These are phyloP conservation scores for Prunus mongolica DNA, from an alignment of 306 rosid genomes.

Conservation along the genomic window DNA sequence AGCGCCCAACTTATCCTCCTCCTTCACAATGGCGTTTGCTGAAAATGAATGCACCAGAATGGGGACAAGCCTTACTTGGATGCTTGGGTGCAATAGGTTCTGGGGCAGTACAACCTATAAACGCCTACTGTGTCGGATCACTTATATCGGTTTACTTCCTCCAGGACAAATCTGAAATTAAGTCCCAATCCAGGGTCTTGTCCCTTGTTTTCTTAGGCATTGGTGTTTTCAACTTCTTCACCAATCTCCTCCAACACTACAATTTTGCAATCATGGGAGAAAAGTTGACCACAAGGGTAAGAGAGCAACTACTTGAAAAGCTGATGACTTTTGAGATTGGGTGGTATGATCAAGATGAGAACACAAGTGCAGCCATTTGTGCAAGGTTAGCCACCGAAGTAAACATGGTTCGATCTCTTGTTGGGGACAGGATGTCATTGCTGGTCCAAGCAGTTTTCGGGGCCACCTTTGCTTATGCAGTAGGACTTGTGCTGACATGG, in stretches of 20 bases:
- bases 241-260: constrained; percentile 74
- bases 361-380: constrained; percentile 86
- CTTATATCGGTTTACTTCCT: constrained; percentile 70
- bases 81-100: constrained; percentile 80
- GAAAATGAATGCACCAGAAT: constrained; percentile 81
- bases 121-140: constrained; percentile 74
- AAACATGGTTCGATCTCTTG: constrained; percentile 80
- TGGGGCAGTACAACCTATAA: constrained; percentile 80
- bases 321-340: constrained; percentile 81
- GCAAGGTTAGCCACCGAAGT: constrained; percentile 79
- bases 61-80: constrained; percentile 70
- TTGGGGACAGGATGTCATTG: constrained; percentile 72
- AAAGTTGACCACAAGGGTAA: constrained; percentile 65
- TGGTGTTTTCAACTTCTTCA: constrained; percentile 71
- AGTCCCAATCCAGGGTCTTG: constrained; percentile 51
- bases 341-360: constrained; percentile 84
- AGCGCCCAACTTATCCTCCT: constrained; percentile 37
- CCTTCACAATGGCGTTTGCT: constrained; percentile 75
- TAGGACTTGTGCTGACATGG: constrained; percentile 76
- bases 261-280: constrained; percentile 84
- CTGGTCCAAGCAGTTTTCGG: constrained; percentile 77
- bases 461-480: constrained; percentile 58
- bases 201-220: constrained; percentile 67
- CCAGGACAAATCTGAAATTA: constrained; percentile 36
- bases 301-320: constrained; percentile 66